phyloP scores from a whole-genome alignment of 176 grass and related monocot species.

The Aegilops speltoides region DNA sequence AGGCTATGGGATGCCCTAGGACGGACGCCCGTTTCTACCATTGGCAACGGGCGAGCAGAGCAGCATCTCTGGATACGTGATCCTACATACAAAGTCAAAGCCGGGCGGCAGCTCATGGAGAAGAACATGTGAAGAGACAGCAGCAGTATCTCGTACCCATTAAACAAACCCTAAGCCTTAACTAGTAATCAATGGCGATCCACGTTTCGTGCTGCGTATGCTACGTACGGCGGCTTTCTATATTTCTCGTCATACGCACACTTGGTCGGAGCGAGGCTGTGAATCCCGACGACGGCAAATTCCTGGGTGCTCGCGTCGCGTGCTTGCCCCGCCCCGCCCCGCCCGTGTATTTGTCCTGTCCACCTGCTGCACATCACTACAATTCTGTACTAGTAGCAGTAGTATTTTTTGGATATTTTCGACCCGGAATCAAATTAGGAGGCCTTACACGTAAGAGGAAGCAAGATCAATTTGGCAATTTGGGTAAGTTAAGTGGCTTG shows the following conservation, averaged over 20 bases:
- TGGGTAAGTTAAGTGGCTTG: constrained; percentile 25
- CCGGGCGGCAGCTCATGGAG: constrained; percentile 24
- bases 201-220: constrained; percentile 50
- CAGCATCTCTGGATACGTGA: background rate
- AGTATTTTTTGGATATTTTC: too few relatives aligned
- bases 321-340: background rate
- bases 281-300: constrained; percentile 33
- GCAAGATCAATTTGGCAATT: background rate
- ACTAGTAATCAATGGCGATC: constrained; percentile 54
- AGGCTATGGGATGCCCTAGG: background rate
- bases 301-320: constrained; percentile 11
- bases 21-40: background rate
- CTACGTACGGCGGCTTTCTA: background rate
- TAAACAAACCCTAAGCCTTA: constrained; percentile 46
- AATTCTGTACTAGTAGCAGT: background rate
- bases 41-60: background rate
- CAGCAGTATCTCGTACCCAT: background rate
- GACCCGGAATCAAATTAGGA: background rate
- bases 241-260: constrained; percentile 7
- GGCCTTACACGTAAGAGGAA: background rate
- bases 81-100: constrained; percentile 35
- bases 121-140: background rate
- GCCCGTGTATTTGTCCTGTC: background rate
- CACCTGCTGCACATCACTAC: background rate
- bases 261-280: constrained; percentile 18